Base-by-base conservation (phyloP, 306 rosid genomes). In the Pterocarpus macrocarpus region DNA sequence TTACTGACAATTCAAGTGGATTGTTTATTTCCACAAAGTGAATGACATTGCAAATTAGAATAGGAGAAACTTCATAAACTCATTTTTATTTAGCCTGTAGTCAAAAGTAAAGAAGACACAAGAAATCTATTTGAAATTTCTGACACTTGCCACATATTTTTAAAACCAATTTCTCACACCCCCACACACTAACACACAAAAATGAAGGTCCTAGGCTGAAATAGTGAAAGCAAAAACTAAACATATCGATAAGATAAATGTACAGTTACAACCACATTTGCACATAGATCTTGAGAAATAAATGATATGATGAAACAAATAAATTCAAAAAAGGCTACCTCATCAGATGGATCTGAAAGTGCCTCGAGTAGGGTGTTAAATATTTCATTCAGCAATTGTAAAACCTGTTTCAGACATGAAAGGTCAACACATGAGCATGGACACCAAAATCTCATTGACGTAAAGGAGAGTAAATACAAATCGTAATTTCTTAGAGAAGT, bases 341-440 rank as follows among this genome's bases (percentile, higher is more conserved):
- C 84, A 71, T 96, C 97, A 39, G 97, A 92, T 59, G 95, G 82
- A 89, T 96, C 99, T 32, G 99, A 96, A 67, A 96, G 92, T 32
- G 95, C 97, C 84, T 81, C 83, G 76, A 96, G 92, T 83, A 96
- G 91, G 76, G 94, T 88, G 52, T 90, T 92, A 73, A 96, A 88
- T 90, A 93, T 82, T 85, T 93, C 98, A 71, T 86, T 63, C 89
- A 93, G 88, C 82, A 13, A 93, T 71, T 79, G 80, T 80, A 96
- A 88, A 75, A 92, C 97, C 99, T 96, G 97, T 84, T 83, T 35
- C 73, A 89, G 52, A 73, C 80, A 58, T 45, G 81, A 81, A 57
- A 73, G 67, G 35, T 38, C 73, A 70, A 69, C 8, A 64, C 36
- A 55, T 53, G 32, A 53, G 63, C 67, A 73, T 43, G n/a, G 56